These are phyloP conservation scores for Gymnopilus junonius DNA, from an alignment of 768 basidiomycete genomes.

Conservation along the genomic window DNA sequence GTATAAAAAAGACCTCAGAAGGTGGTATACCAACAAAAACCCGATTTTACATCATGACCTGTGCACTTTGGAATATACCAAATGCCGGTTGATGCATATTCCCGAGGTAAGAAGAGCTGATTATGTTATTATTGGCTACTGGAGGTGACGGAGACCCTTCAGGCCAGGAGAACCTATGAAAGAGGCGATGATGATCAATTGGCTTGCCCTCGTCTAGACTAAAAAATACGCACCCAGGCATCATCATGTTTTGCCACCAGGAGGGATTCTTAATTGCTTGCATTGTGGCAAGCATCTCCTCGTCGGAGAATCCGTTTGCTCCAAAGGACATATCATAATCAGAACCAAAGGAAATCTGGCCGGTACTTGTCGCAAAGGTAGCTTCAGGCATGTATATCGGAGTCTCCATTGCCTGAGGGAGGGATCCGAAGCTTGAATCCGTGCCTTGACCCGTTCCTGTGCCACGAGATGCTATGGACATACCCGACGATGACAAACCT, in stretches of 20 bases:
- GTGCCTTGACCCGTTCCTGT: slow-evolving; percentile 13
- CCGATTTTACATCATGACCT: slow-evolving; percentile 26
- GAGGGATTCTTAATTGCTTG: slow-evolving; percentile 69
- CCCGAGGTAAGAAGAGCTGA: slow-evolving; percentile 17
- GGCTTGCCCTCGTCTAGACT: not conserved
- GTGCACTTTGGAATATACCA: slow-evolving; percentile 32
- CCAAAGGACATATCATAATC: slow-evolving; percentile 43
- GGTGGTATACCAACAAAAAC: not conserved
- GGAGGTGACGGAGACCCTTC: slow-evolving; percentile 40
- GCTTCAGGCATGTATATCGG: slow-evolving; percentile 52
- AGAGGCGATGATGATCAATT: not conserved
- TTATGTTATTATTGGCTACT: slow-evolving; percentile 14
- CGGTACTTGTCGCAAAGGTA: slow-evolving; percentile 45
- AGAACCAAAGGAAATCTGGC: slow-evolving; percentile 46
- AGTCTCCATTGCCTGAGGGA: slow-evolving; percentile 30
- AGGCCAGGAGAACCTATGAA: slow-evolving; percentile 40
- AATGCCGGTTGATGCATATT: slow-evolving; percentile 23
- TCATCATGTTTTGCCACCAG: slow-evolving; percentile 85
- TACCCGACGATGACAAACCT: slow-evolving; percentile 20
- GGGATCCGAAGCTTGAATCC: not conserved
- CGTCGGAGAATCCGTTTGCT: slow-evolving; percentile 44
- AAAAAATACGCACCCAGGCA: slow-evolving; percentile 67
- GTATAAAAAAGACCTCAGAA: not conserved
- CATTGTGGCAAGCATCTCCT: slow-evolving; percentile 74
- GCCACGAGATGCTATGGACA: slow-evolving; percentile 31